These are phyloP conservation scores for Panicum miliaceum DNA, from an alignment of 176 grass and related monocot genomes.

Conservation along the genomic window DNA sequence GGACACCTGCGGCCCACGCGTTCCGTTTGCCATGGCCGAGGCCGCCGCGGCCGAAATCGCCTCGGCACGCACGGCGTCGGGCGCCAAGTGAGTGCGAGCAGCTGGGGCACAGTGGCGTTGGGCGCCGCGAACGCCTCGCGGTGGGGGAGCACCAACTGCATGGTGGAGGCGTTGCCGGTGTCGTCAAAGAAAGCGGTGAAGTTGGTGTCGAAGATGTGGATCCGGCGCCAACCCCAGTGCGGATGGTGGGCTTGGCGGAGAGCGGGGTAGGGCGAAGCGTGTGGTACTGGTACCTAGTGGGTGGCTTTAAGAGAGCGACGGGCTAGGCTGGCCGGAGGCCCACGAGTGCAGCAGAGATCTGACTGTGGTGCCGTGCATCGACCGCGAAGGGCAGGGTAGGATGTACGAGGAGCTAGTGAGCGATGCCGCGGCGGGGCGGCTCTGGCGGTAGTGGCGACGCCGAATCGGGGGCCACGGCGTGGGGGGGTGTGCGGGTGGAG, in stretches of 20 bases:
- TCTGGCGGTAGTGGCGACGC: too few relatives aligned
- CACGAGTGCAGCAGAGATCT: too few relatives aligned
- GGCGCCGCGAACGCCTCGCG: slow-evolving; percentile 8
- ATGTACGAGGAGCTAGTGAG: too few relatives aligned
- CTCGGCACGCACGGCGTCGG: neutral
- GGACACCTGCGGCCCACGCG: slow-evolving; percentile 58
- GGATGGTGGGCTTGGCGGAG: neutral
- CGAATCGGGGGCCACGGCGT: too few relatives aligned
- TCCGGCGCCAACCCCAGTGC: too few relatives aligned
- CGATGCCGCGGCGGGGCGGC: too few relatives aligned
- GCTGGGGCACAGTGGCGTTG: slow-evolving; percentile 7
- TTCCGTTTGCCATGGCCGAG: too few relatives aligned
- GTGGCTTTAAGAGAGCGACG: neutral
- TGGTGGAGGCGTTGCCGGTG: neutral
- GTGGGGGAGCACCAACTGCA: slow-evolving; percentile 20
- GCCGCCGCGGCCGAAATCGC: too few relatives aligned
- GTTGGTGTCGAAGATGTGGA: neutral
- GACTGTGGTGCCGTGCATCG: too few relatives aligned
- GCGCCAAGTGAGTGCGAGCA: neutral
- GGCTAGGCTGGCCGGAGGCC: neutral
- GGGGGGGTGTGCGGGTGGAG: too few relatives aligned
- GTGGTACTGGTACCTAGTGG: neutral
- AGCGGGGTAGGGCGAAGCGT: slow-evolving; percentile 41
- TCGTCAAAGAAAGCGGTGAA: neutral
- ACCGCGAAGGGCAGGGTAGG: too few relatives aligned